Conservation (phyloP, 2,329 filamentous ascomycete species). For the Aureobasidium sp. region DNA sequence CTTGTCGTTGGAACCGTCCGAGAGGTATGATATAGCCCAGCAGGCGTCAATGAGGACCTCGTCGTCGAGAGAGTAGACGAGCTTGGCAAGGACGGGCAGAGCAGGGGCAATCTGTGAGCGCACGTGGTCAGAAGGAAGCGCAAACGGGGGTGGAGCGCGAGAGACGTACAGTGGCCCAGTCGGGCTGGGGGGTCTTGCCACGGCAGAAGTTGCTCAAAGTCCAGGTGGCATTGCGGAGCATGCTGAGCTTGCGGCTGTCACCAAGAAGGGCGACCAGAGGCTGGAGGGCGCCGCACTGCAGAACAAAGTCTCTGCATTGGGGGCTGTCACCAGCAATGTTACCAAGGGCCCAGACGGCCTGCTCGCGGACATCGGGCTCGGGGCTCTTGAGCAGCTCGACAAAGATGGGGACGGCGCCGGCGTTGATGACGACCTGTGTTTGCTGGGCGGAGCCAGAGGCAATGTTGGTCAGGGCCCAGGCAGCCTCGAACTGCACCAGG, state of each 20-base stretch:
- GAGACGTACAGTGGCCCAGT: conserved; percentile 81
- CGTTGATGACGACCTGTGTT: conserved; percentile 97
- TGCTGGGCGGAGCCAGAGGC: conserved; percentile 93
- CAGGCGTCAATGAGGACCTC: conserved; percentile 98
- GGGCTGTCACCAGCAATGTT: conserved; percentile 99
- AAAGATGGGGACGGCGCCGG: conserved; percentile 95
- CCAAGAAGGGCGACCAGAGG: conserved; percentile 83
- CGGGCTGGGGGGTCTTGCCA: conserved; percentile 97
- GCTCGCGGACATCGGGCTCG: conserved; percentile 94
- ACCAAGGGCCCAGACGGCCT: conserved; percentile 95
- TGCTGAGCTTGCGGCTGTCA: conserved; percentile 97
- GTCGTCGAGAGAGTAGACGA: conserved; percentile 96
- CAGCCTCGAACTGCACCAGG: conserved; percentile 96
- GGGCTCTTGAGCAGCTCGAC: conserved; percentile 92
- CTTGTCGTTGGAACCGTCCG: conserved; percentile 97
- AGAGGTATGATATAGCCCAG: conserved; percentile 98
- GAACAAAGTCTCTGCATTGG: conserved; percentile 91
- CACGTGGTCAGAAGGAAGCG: conserved; percentile 2
- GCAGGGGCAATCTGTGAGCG: conserved; percentile 76
- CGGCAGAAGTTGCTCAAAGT: conserved; percentile 99
- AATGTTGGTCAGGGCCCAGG: conserved; percentile 98
- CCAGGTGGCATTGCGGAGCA: conserved; percentile 98
- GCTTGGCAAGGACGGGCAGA: conserved; percentile 87
- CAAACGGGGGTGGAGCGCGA: conserved; percentile 17
- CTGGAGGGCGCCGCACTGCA: conserved; percentile 81